Evolutionary conservation across 768 basidiomycete genomes (phyloP).

Genomic region (Lentinula lateritia): DNA sequence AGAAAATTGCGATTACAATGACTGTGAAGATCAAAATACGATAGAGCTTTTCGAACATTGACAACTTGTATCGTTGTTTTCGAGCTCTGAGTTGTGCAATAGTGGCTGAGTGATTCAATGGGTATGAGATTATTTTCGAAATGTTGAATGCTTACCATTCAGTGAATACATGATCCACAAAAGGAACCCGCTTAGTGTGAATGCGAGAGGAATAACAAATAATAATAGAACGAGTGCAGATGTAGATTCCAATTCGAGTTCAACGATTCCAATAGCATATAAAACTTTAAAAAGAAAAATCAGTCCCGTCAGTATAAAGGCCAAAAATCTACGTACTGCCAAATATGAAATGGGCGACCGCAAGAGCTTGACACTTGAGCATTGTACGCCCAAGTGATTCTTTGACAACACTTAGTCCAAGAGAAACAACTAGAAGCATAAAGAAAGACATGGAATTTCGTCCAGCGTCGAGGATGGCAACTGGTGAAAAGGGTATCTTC

Average conservation of each 20-base stretch:
- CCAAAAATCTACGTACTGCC: constrained; percentile 58
- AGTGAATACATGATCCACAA: constrained; percentile 93
- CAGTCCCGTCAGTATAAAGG: background rate
- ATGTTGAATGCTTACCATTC: constrained; percentile 52
- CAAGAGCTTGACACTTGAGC: constrained; percentile 76
- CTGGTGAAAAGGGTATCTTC: constrained; percentile 27
- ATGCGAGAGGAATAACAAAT: constrained; percentile 91
- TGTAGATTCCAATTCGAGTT: constrained; percentile 86
- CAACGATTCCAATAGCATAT: constrained; percentile 93
- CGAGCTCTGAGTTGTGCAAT: constrained; percentile 80
- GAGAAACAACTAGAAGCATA: constrained; percentile 85
- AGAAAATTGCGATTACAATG: constrained; percentile 80
- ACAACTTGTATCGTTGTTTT: constrained; percentile 81
- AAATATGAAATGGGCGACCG: constrained; percentile 85
- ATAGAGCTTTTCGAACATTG: constrained; percentile 86
- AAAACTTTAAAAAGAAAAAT: constrained; percentile 44
- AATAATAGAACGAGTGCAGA: constrained; percentile 79
- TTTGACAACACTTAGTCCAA: constrained; percentile 88
- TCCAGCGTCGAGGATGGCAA: constrained; percentile 93
- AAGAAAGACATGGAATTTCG: constrained; percentile 95
- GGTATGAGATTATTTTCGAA: background rate
- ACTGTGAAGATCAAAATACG: constrained; percentile 81
- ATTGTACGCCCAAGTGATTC: constrained; percentile 84
- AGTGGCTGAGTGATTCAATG: constrained; percentile 51
- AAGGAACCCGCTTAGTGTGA: constrained; percentile 93